Evolutionary conservation across 2,329 filamentous ascomycete genomes (phyloP), one percentile per base, ranked within the genome.

Genomic region (Trichoderma breve): DNA sequence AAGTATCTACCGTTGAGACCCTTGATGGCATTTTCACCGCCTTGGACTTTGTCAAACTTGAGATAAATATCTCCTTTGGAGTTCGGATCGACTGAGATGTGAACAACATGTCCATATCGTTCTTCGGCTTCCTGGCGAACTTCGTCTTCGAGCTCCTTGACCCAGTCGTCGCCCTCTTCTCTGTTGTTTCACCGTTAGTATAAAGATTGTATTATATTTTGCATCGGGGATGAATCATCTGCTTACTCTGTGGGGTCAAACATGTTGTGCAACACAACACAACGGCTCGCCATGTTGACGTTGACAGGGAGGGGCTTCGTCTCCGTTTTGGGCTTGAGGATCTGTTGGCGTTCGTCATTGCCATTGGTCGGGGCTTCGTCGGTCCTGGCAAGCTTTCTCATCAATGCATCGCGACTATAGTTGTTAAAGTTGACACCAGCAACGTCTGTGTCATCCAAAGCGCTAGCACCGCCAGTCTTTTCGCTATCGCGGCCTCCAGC

Each of bases 361-460:
- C 87, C 85, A 78, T 89, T 88, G 76, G 87, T 84, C 74, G 87
- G 84, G 76, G 90, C 87, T 80, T 98, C 94, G 84, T 98, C 95
- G 84, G 93, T 95, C 87, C 96, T 92, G 81, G 96, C 95, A 83
- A 99, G 93, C 85, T 98, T 98, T 83, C 94, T 91, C 96, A 99
- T 99, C 84, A 99, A 91, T 80, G 95, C 93, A 86, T 98, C 94
- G 84, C 96, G 93, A 87, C 94, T 97, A 86, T 97, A 98, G 83
- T 98, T 98, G 88, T 94, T 97, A 92, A 98, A 98, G 85, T 98
- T 98, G 83, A 99, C 95, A 80, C 96, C 96, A 66, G 93, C 94
- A 80, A 99, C 96, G 82, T 99, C 96, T 74, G 95, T 97, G 81
- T 99, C 96, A 83, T 99, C 96, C 67, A 99, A 87, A 78, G 96